Conservation (phyloP, 305 asterid species). For the Fraxinus xanthoxyloides region DNA sequence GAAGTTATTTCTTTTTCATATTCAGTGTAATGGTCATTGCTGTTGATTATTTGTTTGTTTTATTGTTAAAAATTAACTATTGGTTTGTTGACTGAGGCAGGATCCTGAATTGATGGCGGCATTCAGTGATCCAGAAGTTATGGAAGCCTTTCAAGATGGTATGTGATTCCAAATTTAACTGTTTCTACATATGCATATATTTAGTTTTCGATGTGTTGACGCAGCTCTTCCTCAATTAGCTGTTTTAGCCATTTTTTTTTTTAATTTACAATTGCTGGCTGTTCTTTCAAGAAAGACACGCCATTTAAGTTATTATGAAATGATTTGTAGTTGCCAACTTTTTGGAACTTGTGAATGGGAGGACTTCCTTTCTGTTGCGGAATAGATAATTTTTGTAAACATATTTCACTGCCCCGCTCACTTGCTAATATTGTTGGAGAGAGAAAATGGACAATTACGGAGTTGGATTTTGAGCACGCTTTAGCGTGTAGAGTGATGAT, state of each 20-base stretch:
- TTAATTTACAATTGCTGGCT: not conserved
- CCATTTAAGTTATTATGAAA: not conserved
- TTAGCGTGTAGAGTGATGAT: not conserved
- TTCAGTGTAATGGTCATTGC: not conserved
- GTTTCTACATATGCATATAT: conserved; percentile 6
- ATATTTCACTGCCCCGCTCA: not conserved
- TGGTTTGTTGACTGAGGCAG: conserved; percentile 40
- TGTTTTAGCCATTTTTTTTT: not conserved
- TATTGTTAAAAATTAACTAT: not conserved
- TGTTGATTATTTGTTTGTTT: not conserved
- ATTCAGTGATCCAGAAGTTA: conserved; percentile 87
- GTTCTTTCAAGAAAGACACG: not conserved
- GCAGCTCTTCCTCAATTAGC: not conserved
- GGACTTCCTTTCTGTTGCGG: not conserved
- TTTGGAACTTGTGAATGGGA: not conserved
- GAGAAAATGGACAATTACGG: not conserved
- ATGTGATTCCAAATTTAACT: conserved; percentile 17
- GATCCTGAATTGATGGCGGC: conserved; percentile 97
- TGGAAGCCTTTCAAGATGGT: conserved; percentile 99
- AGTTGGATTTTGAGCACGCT: not conserved
- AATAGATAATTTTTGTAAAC: not conserved
- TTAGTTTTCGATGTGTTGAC: not conserved
- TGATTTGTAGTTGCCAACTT: not conserved
- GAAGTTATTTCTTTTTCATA: not conserved
- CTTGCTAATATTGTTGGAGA: not conserved